Conservation (phyloP, 2,329 filamentous ascomycete species). For the Fusarium stilboides region DNA sequence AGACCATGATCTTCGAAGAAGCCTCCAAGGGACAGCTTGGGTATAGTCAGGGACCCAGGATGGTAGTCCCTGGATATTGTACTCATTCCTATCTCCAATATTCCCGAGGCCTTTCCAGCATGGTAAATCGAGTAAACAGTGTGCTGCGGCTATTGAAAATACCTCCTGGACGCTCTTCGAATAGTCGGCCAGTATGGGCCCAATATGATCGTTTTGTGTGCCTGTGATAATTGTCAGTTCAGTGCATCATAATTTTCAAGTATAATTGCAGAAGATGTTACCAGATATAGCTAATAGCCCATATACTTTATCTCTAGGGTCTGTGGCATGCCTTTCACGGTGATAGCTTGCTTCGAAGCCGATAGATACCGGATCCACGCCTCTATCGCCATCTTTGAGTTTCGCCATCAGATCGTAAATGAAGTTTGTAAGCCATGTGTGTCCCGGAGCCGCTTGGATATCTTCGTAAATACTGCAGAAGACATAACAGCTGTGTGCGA, state of each 20-base stretch:
- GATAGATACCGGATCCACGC: not conserved
- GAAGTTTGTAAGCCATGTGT: slow-evolving; percentile 12
- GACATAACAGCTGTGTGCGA: not conserved
- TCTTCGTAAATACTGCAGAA: slow-evolving; percentile 5
- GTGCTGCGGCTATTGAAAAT: slow-evolving; percentile 10
- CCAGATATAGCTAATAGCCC: slow-evolving; percentile 9
- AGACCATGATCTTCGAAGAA: slow-evolving; percentile 4
- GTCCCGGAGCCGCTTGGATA: not conserved
- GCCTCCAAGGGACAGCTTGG: slow-evolving; percentile 10
- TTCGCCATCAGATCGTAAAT: slow-evolving; percentile 1
- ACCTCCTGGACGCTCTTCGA: slow-evolving; percentile 4
- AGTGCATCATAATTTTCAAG: not conserved
- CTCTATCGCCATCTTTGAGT: not conserved
- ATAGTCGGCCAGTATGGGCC: slow-evolving; percentile 3
- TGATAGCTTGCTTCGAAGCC: slow-evolving; percentile 9
- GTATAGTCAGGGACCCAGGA: slow-evolving; percentile 18
- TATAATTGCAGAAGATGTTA: rapidly evolving
- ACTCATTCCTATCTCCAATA: not conserved
- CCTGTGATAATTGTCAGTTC: not conserved
- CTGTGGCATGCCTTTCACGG: slow-evolving; percentile 7
- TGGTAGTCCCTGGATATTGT: not conserved
- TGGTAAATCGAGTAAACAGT: slow-evolving; percentile 4
- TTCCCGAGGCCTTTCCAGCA: not conserved
- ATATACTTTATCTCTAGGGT: slow-evolving; percentile 6
- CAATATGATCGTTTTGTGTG: not conserved